Conservation (phyloP, 2,329 filamentous ascomycete genomes). For the Claviceps pazoutovae region DNA sequence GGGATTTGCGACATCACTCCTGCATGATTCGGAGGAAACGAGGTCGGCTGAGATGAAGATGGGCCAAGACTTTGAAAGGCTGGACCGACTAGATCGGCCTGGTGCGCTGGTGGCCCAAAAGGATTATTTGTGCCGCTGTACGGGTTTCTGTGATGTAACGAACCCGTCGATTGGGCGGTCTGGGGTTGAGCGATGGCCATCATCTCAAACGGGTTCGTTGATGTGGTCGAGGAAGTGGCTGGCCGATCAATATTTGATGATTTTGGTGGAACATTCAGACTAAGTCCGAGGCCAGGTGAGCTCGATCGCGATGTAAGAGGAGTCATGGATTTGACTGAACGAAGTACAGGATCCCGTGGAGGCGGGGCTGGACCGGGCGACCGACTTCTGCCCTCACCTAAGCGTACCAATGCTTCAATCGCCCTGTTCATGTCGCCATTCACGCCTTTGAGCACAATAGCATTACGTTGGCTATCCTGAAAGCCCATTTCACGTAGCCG, state of each 20-base stretch:
- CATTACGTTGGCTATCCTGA: conserved; percentile 65
- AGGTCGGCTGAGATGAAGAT: conserved; percentile 36
- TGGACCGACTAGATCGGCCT: conserved; percentile 38
- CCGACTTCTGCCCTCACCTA: conserved; percentile 55
- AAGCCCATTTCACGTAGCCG: conserved; percentile 88
- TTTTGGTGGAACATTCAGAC: conserved; percentile 18
- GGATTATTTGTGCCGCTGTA: conserved; percentile 51
- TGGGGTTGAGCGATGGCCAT: conserved; percentile 40
- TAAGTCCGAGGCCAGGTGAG: conserved; percentile 17
- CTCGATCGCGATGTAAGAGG: conserved; percentile 29
- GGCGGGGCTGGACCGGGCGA: conserved; percentile 22
- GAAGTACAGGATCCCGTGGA: conserved; percentile 32
- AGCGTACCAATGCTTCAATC: conserved; percentile 67
- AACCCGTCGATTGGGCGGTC: conserved; percentile 52
- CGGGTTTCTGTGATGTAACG: conserved; percentile 42
- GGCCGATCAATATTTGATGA: conserved; percentile 17
- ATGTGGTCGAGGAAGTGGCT: conserved; percentile 30
- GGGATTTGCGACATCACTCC: conserved; percentile 16
- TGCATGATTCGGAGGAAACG: conserved; percentile 53
- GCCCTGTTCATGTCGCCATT: conserved; percentile 76
- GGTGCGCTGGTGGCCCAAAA: conserved; percentile 40
- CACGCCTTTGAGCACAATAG: conserved; percentile 65
- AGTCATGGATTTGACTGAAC: conserved; percentile 39
- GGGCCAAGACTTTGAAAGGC: conserved; percentile 67
- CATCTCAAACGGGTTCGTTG: conserved; percentile 57